These are phyloP conservation scores for Rhododendron simsii DNA, from an alignment of 148 eudicot genomes.

Conservation along the genomic window DNA sequence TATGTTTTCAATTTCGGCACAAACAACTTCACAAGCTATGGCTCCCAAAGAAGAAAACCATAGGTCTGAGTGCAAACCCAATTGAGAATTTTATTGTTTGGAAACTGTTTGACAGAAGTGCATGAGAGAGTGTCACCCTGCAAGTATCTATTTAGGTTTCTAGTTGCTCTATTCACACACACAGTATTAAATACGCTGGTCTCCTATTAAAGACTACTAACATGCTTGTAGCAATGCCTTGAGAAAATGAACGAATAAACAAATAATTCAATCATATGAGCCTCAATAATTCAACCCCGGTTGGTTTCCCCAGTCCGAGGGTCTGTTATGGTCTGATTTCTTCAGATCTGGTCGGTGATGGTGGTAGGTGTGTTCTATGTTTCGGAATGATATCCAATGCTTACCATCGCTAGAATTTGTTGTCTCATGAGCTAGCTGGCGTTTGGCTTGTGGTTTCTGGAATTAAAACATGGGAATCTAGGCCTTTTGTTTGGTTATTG, in stretches of 20 bases:
- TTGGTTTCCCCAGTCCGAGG: too few relatives aligned
- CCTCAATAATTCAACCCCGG: not conserved
- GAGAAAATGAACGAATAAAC: not conserved
- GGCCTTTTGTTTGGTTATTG: too few relatives aligned
- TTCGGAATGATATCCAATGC: too few relatives aligned
- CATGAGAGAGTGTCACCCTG: not conserved
- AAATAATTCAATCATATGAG: not conserved
- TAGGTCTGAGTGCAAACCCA: not conserved
- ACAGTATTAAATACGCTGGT: not conserved
- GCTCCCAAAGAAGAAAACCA: not conserved
- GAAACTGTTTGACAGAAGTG: not conserved
- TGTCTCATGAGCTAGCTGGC: too few relatives aligned
- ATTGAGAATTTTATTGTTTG: not conserved
- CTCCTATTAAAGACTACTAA: not conserved
- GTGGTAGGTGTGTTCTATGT: too few relatives aligned
- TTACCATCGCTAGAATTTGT: too few relatives aligned
- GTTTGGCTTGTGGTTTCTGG: too few relatives aligned
- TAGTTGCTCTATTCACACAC: not conserved
- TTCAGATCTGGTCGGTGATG: too few relatives aligned
- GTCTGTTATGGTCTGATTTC: too few relatives aligned
- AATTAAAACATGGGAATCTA: too few relatives aligned
- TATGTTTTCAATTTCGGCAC: not conserved
- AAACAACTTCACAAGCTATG: not conserved
- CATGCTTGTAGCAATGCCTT: not conserved
- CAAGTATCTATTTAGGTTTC: not conserved